Base-by-base conservation (phyloP, 1,284 basidiomycete genomes). In the Volvariella surrecta region DNA sequence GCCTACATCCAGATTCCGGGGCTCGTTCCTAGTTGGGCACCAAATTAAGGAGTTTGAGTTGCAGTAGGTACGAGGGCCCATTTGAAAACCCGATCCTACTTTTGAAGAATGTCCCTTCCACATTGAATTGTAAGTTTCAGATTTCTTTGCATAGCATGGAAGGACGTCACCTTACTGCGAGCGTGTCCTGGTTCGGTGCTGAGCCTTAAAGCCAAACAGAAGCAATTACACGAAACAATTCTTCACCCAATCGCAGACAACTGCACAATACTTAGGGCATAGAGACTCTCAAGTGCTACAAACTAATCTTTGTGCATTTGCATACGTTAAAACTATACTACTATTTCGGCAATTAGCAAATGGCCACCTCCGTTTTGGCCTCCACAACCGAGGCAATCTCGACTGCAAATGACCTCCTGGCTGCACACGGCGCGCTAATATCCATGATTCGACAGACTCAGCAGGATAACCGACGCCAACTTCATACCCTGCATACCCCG, bases 371-470 rank as follows among this genome's bases (percentile, higher is more conserved):
- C 18, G 40, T 22, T 2, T 39, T 43, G 47, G 42, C 52, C 22
- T 56, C 59, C 17, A 60, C 60, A 7, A 54, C 57, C 3, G 55
- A 61, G 43, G 51, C 59, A 10, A 45, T 66, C n/a, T 50, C 57
- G 18, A 59, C 61, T 4, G 62, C 63, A 7, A 66, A 64, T 44
- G 59, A 59, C 28, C 58, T 68, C 32, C 60, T 74, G 22, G 58
- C 60, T 3, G 58, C 60, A 2, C 71, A 74, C 53, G 54, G 60
- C 15, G 55, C 60, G 3, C 59, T 71, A 28, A 56, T 72, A 37
- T 46, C 58, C 8, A 56, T 57, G 37, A 61, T 69, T 20, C 61
- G 68, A 15, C 48, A 55, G 0, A 52, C 60, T 3, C 70, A 73
- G 48, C 59, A 63, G 37, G 50, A 53, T 3, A 62, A 67, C 34